Conservation (phyloP, 805 yeast species). For the Maudiozyma saulgeensis region DNA sequence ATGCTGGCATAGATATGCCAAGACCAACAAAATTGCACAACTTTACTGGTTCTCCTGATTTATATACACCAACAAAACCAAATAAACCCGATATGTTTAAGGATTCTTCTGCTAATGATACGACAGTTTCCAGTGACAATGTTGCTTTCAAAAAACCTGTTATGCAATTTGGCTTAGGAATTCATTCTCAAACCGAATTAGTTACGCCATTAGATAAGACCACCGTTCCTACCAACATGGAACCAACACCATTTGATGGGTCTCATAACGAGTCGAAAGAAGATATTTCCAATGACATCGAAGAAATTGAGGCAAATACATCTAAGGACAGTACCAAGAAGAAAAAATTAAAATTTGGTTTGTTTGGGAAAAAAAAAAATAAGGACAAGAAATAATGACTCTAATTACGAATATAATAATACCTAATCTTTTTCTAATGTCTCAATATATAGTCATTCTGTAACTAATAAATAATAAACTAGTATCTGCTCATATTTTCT, state of each 20-base stretch:
- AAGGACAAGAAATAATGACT: neutral
- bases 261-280: neutral
- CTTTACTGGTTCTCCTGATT: neutral
- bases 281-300: neutral
- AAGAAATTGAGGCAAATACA: conserved; percentile 2
- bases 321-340: conserved; percentile 15
- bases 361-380: conserved; percentile 17
- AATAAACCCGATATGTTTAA: conserved; percentile 4
- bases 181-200: neutral
- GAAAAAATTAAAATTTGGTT: conserved; percentile 19
- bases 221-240: conserved; percentile 2
- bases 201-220: conserved; percentile 4
- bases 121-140: neutral
- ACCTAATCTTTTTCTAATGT: too few species aligned
- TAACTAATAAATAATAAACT: neutral
- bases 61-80: conserved; percentile 10
- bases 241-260: neutral
- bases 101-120: neutral
- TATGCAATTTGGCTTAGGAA: conserved; percentile 2
- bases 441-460: neutral
- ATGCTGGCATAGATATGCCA: conserved; percentile 1
- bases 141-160: neutral
- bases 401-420: neutral
- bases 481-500: too few species aligned
- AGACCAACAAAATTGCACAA: conserved; percentile 3